A percentile compares a stretch with the other conserved stretches of the same genome.
Evolutionary conservation across 2,329 filamentous ascomycete species (phyloP).

Genomic region (Coleophoma crateriformis): DNA sequence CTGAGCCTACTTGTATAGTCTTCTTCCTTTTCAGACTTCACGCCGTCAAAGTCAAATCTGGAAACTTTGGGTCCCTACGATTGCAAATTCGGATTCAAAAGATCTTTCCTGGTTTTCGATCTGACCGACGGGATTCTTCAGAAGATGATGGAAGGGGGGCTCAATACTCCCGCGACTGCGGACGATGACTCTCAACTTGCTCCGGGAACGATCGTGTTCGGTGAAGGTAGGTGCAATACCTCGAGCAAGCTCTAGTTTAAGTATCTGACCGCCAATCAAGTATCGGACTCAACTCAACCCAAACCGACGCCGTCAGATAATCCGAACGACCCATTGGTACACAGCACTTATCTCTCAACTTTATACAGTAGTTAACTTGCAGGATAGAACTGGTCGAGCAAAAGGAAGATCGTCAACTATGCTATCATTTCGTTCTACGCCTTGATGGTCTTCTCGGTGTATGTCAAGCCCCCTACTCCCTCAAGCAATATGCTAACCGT

Average conservation of each 20-base stretch:
- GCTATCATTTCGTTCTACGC: conserved; percentile 35
- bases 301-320: conserved; percentile 10
- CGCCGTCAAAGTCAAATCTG: too few relatives aligned
- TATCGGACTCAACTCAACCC: not conserved
- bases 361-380: not conserved
- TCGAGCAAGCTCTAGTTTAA: not conserved
- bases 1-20: too few relatives aligned
- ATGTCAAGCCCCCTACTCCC: not conserved
- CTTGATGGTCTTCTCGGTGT: conserved; percentile 31
- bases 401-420: conserved; percentile 36
- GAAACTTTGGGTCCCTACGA: too few relatives aligned
- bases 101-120: too few relatives aligned
- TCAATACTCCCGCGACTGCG: not conserved
- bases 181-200: not conserved
- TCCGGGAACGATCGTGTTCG: not conserved
- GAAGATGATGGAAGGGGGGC: too few relatives aligned
- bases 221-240: not conserved
- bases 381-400: conserved; percentile 34
- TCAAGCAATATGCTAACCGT: not conserved
- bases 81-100: too few relatives aligned
- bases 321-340: conserved; percentile 12
- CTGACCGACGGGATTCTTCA: too few relatives aligned
- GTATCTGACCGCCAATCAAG: not conserved
- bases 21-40: too few relatives aligned
- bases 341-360: not conserved